These are phyloP conservation scores for Globisporangium spiculum DNA, from an alignment of 352 stramenopile genomes.

Conservation along the genomic window DNA sequence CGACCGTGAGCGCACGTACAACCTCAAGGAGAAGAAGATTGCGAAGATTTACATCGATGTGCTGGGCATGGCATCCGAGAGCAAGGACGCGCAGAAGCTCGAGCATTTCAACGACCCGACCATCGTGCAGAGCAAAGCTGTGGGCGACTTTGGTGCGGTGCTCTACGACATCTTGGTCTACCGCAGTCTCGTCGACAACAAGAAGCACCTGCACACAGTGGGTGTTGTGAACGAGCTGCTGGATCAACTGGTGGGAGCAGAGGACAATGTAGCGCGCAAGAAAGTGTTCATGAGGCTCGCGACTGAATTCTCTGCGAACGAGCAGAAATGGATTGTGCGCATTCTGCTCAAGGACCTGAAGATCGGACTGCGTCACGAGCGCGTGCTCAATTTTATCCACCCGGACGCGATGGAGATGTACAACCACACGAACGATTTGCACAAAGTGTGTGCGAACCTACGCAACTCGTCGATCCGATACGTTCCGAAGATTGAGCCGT, in stretches of 20 bases:
- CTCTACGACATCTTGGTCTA: slow-evolving; percentile 73
- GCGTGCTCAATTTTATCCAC: slow-evolving; percentile 78
- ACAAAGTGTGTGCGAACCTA: slow-evolving; percentile 66
- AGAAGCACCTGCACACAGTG: slow-evolving; percentile 52
- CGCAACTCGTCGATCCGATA: slow-evolving; percentile 81
- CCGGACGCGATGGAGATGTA: slow-evolving; percentile 85
- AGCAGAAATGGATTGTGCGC: slow-evolving; percentile 85
- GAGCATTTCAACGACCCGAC: slow-evolving; percentile 84
- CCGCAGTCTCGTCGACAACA: slow-evolving; percentile 39
- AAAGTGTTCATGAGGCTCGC: slow-evolving; percentile 69
- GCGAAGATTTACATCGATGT: slow-evolving; percentile 75
- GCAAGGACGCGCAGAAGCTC: slow-evolving; percentile 71
- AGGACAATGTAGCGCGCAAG: slow-evolving; percentile 43
- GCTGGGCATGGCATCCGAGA: slow-evolving; percentile 58
- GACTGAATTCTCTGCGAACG: slow-evolving; percentile 67
- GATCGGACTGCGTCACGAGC: slow-evolving; percentile 77
- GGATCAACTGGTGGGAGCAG: slow-evolving; percentile 44
- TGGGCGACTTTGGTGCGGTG: slow-evolving; percentile 81
- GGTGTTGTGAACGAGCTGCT: slow-evolving; percentile 60
- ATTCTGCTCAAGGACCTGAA: slow-evolving; percentile 87
- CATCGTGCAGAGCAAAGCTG: slow-evolving; percentile 72
- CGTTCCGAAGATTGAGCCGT: slow-evolving; percentile 73
- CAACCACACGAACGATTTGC: slow-evolving; percentile 85
- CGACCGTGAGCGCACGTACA: slow-evolving; percentile 84
- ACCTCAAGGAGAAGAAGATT: slow-evolving; percentile 87